Percentiles rank a stretch among this genome's conserved stretches.
These are phyloP conservation scores for Cucurbita argyrosperma DNA, from an alignment of 306 rosid species.

Conservation along the genomic window DNA sequence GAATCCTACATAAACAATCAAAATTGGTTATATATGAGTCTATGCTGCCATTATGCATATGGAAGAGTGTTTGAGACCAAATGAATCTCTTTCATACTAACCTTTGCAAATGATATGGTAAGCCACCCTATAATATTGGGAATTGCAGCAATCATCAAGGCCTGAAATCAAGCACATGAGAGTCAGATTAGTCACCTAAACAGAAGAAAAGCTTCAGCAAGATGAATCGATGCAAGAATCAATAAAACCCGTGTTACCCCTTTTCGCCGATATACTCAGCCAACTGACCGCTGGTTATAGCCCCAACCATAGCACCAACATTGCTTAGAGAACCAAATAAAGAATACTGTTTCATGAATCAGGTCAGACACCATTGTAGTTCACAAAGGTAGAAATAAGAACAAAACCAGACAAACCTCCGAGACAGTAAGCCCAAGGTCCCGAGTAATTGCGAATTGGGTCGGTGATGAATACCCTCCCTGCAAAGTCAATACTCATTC, in stretches of 20 bases:
- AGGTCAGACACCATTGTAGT: slow-evolving; percentile 4
- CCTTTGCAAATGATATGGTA: slow-evolving; percentile 71
- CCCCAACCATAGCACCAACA: slow-evolving; percentile 98
- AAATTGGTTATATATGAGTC: slow-evolving; percentile 1
- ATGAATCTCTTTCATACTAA: slow-evolving; percentile 22
- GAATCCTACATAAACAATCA: slow-evolving; percentile 37
- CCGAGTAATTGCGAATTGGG: slow-evolving; percentile 62
- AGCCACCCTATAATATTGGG: slow-evolving; percentile 94
- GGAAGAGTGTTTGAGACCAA: neutral
- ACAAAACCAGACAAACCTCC: slow-evolving; percentile 35
- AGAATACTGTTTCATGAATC: slow-evolving; percentile 45
- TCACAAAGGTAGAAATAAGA: neutral
- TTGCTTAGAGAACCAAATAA: slow-evolving; percentile 83
- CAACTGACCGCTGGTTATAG: slow-evolving; percentile 92
- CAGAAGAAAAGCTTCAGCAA: neutral
- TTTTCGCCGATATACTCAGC: slow-evolving; percentile 91
- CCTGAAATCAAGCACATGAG: slow-evolving; percentile 39
- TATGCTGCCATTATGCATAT: neutral
- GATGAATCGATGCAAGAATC: neutral
- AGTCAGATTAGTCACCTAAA: slow-evolving; percentile 7
- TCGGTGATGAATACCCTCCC: slow-evolving; percentile 89
- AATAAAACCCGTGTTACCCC: slow-evolving; percentile 40
- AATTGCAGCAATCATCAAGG: slow-evolving; percentile 82
- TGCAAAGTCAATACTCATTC: slow-evolving; percentile 14
- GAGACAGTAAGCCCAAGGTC: slow-evolving; percentile 81